phyloP scores from a whole-genome alignment of 2,329 filamentous ascomycete genomes.

The Aspergillus quadricinctus region DNA sequence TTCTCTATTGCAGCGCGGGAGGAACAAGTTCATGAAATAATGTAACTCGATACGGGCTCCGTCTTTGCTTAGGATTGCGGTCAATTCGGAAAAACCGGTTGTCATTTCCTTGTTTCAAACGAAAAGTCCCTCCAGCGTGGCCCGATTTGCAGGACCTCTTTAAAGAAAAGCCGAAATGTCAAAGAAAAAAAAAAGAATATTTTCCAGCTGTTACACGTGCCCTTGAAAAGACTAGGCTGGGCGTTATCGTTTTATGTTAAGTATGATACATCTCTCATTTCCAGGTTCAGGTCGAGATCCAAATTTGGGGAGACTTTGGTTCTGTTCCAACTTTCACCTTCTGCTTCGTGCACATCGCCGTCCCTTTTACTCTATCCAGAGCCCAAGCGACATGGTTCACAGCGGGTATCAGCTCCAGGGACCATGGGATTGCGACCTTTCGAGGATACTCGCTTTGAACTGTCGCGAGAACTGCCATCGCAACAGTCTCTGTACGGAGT shows the following conservation, averaged over 20 bases:
- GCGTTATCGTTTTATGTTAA: constrained; percentile 30
- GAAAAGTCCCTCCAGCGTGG: constrained; percentile 26
- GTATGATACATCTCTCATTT: constrained; percentile 33
- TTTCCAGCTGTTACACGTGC: constrained; percentile 25
- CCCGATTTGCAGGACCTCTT: constrained; percentile 26
- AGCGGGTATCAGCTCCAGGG: background rate
- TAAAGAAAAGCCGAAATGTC: constrained; percentile 30
- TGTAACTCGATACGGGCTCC: constrained; percentile 39
- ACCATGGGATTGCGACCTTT: background rate
- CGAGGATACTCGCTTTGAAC: background rate
- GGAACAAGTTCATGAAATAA: constrained; percentile 35
- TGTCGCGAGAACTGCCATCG: background rate
- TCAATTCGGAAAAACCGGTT: constrained; percentile 31
- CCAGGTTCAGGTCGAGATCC: constrained; percentile 30
- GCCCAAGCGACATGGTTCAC: constrained; percentile 6
- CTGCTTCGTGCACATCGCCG: constrained; percentile 1
- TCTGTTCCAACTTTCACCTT: constrained; percentile 7
- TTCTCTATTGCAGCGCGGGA: constrained; percentile 23
- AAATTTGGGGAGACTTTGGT: constrained; percentile 23
- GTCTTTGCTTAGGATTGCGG: constrained; percentile 32
- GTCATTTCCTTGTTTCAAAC: constrained; percentile 28
- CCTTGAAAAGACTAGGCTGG: constrained; percentile 17
- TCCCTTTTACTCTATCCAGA: background rate
- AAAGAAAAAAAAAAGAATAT: constrained; percentile 35
- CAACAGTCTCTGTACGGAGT: background rate